Base-by-base conservation (phyloP, 2,329 filamentous ascomycete species). In the Fusarium sp. region DNA sequence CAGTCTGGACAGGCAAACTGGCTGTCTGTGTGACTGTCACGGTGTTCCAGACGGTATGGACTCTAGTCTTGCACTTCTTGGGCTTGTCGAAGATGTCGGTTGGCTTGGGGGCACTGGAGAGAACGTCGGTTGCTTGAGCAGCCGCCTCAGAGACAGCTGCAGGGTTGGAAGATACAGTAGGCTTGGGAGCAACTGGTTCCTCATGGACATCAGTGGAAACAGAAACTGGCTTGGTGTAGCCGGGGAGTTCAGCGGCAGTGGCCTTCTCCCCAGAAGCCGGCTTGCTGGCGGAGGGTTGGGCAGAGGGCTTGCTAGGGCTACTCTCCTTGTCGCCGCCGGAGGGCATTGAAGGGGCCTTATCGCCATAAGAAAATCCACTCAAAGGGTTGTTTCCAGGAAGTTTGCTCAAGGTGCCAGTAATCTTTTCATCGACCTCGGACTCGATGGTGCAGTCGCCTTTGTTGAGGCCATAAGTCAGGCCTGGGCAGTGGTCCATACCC, bases 401-500 rank as follows among this genome's bases (percentile, higher is more conserved):
- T 22, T 79, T 79, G 22, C 79, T 76, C 71, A 91, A 73, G 34
- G 81, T 79, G 24, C 86, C 85, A 18, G 78, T 78, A 41, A 87
- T 80, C 34, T 82, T 73, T 75, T 89, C 88, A 34, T 87, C 78
- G 39, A 88, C 77, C 6, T 84, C 83, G 34, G 86, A 84, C 39
- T 79, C 63, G 55, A 89, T 87, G 67, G 83, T 86, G 84, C 90
- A 92, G 65, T 85, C 81, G 32, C 80, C 82, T 50, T 84, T 81
- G 81, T 89, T 90, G 51, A 88, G 74, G 47, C 88, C 87, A 60
- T 86, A 85, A 63, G 84, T 84, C 66, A 92, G 85, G 48, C 87
- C 85, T 10, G 87, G 85, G 83, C 91, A 94, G 72, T 87, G 84
- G 72, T 92, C 88, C 84, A 94, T 90, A 56, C 89, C 89, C 12